Base-by-base conservation (phyloP, 2,329 filamentous ascomycete genomes). In the Aspergillus aculeatus region DNA sequence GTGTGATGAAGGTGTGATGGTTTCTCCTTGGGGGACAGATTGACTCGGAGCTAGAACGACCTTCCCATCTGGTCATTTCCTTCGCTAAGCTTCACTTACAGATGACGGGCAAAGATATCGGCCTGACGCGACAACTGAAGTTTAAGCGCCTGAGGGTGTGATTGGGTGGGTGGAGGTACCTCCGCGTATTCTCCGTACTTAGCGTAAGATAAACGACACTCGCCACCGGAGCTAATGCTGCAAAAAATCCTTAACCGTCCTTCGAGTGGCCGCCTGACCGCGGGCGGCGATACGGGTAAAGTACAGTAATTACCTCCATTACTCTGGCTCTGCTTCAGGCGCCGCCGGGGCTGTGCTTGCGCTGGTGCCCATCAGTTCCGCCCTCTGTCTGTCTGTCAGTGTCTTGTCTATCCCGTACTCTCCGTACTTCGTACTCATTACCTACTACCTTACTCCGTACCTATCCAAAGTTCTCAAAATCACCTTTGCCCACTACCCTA, bases 71-170 rank as follows among this genome's bases (percentile, higher is more conserved):
- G 38, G 38, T 44, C 5, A 6, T 19, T 14, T 16, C 14, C 14
- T 16, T 44, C 5, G 38, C 38, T 19, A 53, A 53, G 32, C 21
- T 53, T 44, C 24, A 41, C 26, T 35, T 12, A 35, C 32, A 48
- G 23, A 47, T 47, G 41, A 35, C 31, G 41, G 41, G 23, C 41
- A 21, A 55, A 16, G n/a, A 38, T 47, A 55, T 19, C 53, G 53
- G 53, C 47, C 41, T 29, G 48, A 55, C 53, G 53, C 41, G 53
- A 47, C 53, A 47, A 31, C 5, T 35, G 32, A 35, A 35, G 32
- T 7, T 47, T 44, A 54, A 54, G 52, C 53, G 41, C 41, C 53
- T 35, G 41, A 19, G 10, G 38, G 38, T 44, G 38, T 44, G 38
- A 44, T 44, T 44, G 38, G 38, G 14, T n/a, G 38, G 16, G 38